A percentile compares a stretch with the other conserved stretches of the same genome.
Conservation (phyloP, 176 grass and related monocot genomes). For the Elymus sibiricus region DNA sequence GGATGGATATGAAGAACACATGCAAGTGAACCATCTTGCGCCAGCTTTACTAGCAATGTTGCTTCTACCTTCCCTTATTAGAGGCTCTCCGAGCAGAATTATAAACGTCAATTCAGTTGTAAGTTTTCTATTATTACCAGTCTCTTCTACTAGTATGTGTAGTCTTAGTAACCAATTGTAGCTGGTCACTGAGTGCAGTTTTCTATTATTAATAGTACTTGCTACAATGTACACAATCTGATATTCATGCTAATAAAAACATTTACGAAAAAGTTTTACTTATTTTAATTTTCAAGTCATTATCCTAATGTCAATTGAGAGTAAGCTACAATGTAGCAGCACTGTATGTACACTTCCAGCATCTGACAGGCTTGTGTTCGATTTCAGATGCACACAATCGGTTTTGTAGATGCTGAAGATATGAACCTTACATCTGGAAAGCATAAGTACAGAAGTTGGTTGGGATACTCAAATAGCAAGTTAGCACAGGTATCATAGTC, state of each 20-base stretch:
- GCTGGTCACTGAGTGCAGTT: background rate
- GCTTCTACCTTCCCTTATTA: slow-evolving; percentile 94
- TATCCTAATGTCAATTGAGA: background rate
- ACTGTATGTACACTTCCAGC: background rate
- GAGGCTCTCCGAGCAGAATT: slow-evolving; percentile 92
- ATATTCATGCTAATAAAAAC: background rate
- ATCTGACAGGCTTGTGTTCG: slow-evolving; percentile 12
- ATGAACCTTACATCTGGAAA: slow-evolving; percentile 84
- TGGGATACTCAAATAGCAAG: slow-evolving; percentile 93
- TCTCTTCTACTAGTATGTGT: background rate
- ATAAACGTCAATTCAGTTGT: slow-evolving; percentile 94
- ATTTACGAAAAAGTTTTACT: background rate
- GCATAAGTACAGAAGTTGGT: slow-evolving; percentile 67
- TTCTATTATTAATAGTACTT: background rate
- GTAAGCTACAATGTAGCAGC: background rate
- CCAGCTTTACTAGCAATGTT: slow-evolving; percentile 80
- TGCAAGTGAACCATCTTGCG: slow-evolving; percentile 99
- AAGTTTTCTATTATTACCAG: slow-evolving; percentile 30
- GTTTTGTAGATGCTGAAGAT: slow-evolving; percentile 86
- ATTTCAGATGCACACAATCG: slow-evolving; percentile 87
- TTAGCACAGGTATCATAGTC: slow-evolving; percentile 70
- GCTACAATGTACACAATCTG: background rate
- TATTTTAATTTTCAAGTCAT: background rate
- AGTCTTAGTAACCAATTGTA: background rate
- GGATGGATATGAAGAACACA: slow-evolving; percentile 91